Evolutionary conservation across 2,329 filamentous ascomycete species (phyloP).

Genomic region (Colletotrichum cordylinicola): DNA sequence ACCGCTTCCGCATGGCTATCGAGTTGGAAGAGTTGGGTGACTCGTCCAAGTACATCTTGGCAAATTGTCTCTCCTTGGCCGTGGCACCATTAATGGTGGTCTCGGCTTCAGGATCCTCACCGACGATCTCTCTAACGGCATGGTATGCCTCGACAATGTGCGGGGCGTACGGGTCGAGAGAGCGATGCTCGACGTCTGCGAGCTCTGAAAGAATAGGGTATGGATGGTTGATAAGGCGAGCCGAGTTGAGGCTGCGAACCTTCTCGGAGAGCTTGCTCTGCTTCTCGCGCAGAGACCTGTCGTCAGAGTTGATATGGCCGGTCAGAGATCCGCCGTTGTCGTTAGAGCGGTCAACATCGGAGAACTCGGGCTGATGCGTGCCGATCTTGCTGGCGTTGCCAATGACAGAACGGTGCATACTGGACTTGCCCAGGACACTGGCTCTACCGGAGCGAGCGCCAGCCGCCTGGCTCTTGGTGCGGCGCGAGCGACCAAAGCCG

Average conservation of each 20-base stretch:
- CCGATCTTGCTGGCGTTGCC: constrained; percentile 76
- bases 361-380: constrained; percentile 63
- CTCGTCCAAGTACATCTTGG: constrained; percentile 78
- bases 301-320: constrained; percentile 64
- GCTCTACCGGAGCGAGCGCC: constrained; percentile 64
- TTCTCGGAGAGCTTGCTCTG: constrained; percentile 82
- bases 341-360: constrained; percentile 68
- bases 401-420: constrained; percentile 84
- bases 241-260: constrained; percentile 78
- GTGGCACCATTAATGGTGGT: constrained; percentile 66
- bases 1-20: constrained; percentile 75
- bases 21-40: constrained; percentile 68
- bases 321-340: constrained; percentile 51
- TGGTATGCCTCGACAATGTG: constrained; percentile 84
- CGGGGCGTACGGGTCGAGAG: constrained; percentile 72
- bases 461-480: constrained; percentile 52
- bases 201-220: constrained; percentile 82
- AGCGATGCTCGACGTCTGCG: constrained; percentile 72
- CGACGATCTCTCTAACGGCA: constrained; percentile 79
- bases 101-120: constrained; percentile 69
- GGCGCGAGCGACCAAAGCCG: constrained; percentile 65
- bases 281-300: constrained; percentile 82
- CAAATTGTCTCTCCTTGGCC: constrained; percentile 78
- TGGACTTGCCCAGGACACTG: constrained; percentile 62
- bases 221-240: constrained; percentile 68